Percentiles rank a stretch among this genome's conserved stretches.
phyloP scores from a whole-genome alignment of 192 early-diverging fungal genomes.

The Coemansia sp. region DNA sequence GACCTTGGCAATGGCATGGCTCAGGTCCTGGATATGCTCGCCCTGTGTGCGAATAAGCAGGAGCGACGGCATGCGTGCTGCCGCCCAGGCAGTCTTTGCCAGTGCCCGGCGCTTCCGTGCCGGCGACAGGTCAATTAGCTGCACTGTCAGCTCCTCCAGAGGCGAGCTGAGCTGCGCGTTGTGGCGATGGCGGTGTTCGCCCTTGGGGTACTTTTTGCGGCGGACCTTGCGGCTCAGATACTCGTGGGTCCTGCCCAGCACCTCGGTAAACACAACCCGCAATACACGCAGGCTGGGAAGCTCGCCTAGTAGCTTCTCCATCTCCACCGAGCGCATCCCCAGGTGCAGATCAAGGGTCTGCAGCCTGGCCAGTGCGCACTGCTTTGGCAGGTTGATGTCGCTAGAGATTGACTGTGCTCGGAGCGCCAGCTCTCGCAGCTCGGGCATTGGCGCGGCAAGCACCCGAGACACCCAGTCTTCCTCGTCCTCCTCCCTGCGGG shows the following conservation, averaged over 20 bases:
- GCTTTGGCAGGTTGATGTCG: slow-evolving; percentile 8
- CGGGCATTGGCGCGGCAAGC: neutral
- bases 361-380: neutral
- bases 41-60: slow-evolving; percentile 11
- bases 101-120: slow-evolving; percentile 4
- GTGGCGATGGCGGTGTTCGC: neutral
- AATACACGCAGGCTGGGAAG: slow-evolving; percentile 9
- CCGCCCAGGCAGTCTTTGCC: slow-evolving; percentile 16
- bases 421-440: slow-evolving; percentile 7
- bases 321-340: slow-evolving; percentile 17
- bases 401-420: neutral
- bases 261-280: slow-evolving; percentile 10
- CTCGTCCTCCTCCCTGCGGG: neutral
- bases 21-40: slow-evolving; percentile 6
- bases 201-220: slow-evolving; percentile 9
- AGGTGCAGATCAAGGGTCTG: slow-evolving; percentile 8
- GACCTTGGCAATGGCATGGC: neutral
- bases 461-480: slow-evolving; percentile 9
- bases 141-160: slow-evolving; percentile 5
- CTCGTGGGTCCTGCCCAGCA: slow-evolving; percentile 21
- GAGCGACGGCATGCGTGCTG: slow-evolving; percentile 15
- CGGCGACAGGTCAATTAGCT: slow-evolving; percentile 2
- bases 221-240: slow-evolving; percentile 18
- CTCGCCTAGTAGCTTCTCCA: slow-evolving; percentile 15
- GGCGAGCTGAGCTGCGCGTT: slow-evolving; percentile 3